phyloP scores from a whole-genome alignment of 306 rosid species.

The Cicer yamashitae region DNA sequence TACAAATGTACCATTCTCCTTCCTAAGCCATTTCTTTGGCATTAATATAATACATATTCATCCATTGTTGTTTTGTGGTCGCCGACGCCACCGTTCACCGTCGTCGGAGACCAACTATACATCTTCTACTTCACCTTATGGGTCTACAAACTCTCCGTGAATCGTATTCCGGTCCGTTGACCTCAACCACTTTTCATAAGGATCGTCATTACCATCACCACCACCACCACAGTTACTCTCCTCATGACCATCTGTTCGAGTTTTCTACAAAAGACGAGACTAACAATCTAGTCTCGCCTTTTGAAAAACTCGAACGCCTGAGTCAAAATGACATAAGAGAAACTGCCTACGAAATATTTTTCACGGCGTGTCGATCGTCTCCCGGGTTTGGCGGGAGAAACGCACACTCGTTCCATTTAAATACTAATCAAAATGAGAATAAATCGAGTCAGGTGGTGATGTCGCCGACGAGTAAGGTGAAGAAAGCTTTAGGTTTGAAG shows the following conservation, averaged over 20 bases:
- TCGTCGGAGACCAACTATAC: conserved; percentile 40
- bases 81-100: conserved; percentile 31
- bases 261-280: conserved; percentile 28
- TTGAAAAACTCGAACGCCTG: conserved; percentile 55
- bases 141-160: conserved; percentile 86
- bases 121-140: conserved; percentile 50
- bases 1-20: conserved; percentile 49
- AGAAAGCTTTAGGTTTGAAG: conserved; percentile 80
- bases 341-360: conserved; percentile 89
- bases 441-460: conserved; percentile 61
- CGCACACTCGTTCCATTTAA: conserved; percentile 58
- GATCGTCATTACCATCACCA: conserved; percentile 48
- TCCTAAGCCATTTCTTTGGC: conserved; percentile 28
- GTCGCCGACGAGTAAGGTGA: conserved; percentile 79
- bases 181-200: conserved; percentile 37
- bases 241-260: conserved; percentile 9
- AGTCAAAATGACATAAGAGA: conserved; percentile 66
- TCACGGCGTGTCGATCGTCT: conserved; percentile 82
- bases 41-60: background rate
- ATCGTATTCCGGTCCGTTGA: conserved; percentile 57
- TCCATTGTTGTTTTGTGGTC: background rate
- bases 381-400: conserved; percentile 83
- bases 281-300: conserved; percentile 59
- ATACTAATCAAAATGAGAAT: conserved; percentile 19
- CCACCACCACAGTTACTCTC: conserved; percentile 5